Evolutionary conservation across 257 asterid species (phyloP).

Genomic region (Capsicum rhomboideum): DNA sequence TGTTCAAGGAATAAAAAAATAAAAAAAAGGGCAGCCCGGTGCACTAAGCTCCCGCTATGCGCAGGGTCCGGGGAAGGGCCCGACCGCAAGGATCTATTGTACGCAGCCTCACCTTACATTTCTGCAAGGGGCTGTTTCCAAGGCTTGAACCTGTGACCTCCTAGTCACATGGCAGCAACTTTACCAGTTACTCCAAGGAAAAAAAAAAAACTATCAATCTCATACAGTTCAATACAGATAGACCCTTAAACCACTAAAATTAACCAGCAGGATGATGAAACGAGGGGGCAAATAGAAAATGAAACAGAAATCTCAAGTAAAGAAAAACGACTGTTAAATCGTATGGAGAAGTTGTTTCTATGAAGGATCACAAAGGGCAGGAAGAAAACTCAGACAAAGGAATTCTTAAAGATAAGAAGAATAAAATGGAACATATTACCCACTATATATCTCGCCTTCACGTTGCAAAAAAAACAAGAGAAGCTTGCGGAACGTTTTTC

Average conservation of each 20-base stretch:
- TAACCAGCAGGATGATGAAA: neutral
- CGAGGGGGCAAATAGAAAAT: neutral
- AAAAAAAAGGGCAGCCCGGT: too few relatives aligned
- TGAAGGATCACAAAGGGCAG: neutral
- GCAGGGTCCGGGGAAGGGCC: too few relatives aligned
- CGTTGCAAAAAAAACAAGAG: neutral
- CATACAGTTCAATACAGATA: neutral
- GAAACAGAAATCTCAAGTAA: neutral
- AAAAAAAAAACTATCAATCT: neutral
- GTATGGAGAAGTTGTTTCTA: neutral
- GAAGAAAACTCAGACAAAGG: neutral
- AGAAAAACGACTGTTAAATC: neutral
- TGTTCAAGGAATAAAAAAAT: neutral
- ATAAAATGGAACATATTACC: neutral
- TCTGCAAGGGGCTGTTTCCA: too few relatives aligned
- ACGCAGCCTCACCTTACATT: too few relatives aligned
- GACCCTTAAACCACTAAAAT: neutral
- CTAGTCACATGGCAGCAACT: too few relatives aligned
- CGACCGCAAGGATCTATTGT: too few relatives aligned
- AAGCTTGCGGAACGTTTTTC: neutral
- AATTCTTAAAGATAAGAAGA: neutral
- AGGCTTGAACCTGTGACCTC: too few relatives aligned
- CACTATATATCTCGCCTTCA: neutral
- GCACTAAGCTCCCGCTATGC: too few relatives aligned
- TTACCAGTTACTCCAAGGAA: too few relatives aligned